Evolutionary conservation across 768 basidiomycete genomes (phyloP).

Genomic region (Collybia sordida): DNA sequence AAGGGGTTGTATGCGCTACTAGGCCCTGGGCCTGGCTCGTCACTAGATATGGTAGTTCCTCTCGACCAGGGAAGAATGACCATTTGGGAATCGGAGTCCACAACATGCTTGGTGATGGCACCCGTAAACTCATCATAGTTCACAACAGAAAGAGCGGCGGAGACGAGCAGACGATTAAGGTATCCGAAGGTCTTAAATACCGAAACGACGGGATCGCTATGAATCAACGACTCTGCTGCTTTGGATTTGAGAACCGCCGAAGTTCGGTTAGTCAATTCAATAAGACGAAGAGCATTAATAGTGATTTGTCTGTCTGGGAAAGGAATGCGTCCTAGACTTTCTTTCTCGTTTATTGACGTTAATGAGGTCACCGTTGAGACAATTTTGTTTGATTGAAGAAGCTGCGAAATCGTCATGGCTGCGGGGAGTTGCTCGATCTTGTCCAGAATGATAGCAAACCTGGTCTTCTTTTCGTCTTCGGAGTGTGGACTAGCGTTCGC

Average conservation of each 20-base stretch:
- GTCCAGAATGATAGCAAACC: constrained; percentile 76
- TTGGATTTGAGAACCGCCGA: constrained; percentile 85
- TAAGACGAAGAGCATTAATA: constrained; percentile 80
- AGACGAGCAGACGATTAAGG: constrained; percentile 65
- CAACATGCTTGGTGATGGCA: constrained; percentile 61
- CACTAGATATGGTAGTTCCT: constrained; percentile 24
- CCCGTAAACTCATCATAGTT: constrained; percentile 70
- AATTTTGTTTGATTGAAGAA: constrained; percentile 48
- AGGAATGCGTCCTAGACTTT: constrained; percentile 15
- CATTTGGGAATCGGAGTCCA: constrained; percentile 61
- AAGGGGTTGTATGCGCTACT: constrained; percentile 59
- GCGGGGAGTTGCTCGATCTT: constrained; percentile 80
- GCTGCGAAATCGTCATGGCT: constrained; percentile 78
- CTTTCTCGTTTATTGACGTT: constrained; percentile 27
- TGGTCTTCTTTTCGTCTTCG: constrained; percentile 47
- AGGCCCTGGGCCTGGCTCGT: constrained; percentile 25
- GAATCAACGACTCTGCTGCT: constrained; percentile 67
- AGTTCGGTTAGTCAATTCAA: constrained; percentile 87
- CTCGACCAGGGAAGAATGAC: constrained; percentile 85
- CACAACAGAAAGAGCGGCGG: constrained; percentile 74
- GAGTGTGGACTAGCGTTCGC: constrained; percentile 12
- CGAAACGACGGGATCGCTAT: constrained; percentile 69
- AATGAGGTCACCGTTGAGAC: constrained; percentile 4
- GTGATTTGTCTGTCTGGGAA: constrained; percentile 26
- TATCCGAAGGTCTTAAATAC: constrained; percentile 79